Percentiles rank a stretch among this genome's conserved stretches.
These are phyloP conservation scores for Iris macrosiphon DNA, from an alignment of 106 monocot species.

Conservation along the genomic window DNA sequence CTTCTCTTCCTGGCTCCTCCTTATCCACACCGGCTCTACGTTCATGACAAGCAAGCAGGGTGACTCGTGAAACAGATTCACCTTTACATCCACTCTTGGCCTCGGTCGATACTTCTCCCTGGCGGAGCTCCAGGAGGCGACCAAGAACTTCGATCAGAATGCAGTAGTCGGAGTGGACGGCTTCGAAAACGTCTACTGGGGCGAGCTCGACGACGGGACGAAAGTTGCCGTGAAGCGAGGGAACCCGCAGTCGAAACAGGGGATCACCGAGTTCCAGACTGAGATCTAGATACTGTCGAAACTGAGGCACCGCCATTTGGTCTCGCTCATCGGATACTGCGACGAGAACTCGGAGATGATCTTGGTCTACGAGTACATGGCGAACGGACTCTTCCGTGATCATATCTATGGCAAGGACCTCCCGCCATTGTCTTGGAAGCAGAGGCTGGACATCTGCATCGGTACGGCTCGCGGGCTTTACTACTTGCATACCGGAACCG, in stretches of 20 bases:
- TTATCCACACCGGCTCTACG: conserved; percentile 30
- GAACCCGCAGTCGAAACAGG: conserved; percentile 7
- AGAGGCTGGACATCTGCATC: conserved; percentile 26
- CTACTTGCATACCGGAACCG: conserved; percentile 15
- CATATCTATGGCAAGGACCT: conserved; percentile 6
- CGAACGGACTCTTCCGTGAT: conserved; percentile 1
- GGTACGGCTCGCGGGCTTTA: conserved; percentile 20
- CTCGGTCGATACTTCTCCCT: conserved; percentile 5
- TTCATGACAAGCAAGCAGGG: conserved; percentile 29
- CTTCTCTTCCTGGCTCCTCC: conserved; percentile 61
- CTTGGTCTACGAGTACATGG: conserved; percentile 10
- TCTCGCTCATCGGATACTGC: conserved; percentile 5
- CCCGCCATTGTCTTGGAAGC: conserved; percentile 8
- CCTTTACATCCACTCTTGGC: conserved; percentile 30
- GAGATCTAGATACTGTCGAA: conserved; percentile 10
- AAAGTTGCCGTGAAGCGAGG: conserved; percentile 12
- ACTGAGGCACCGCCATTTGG: conserved; percentile 6
- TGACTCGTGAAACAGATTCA: conserved; percentile 30
- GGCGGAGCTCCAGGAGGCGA: conserved; percentile 1
- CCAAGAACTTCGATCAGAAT: conserved; percentile 2
- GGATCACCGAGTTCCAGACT: conserved; percentile 6
- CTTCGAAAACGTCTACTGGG: conserved; percentile 6
- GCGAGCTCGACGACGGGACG: not conserved
- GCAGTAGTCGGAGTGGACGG: conserved; percentile 1
- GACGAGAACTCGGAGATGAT: conserved; percentile 14